Conservation (phyloP, 2,329 filamentous ascomycete genomes). For the Claviceps sorghi region DNA sequence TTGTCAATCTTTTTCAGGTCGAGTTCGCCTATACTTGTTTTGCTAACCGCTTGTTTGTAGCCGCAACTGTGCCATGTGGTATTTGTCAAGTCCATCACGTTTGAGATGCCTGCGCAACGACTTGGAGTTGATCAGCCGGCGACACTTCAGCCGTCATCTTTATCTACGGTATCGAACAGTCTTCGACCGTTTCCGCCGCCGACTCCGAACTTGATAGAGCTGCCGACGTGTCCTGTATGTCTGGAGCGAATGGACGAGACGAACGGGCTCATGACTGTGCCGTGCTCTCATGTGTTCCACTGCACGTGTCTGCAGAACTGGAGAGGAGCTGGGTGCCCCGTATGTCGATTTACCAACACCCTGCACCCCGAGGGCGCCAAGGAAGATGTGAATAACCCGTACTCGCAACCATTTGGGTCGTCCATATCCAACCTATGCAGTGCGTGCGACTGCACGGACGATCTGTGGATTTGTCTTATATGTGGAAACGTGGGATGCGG, state of each 20-base stretch:
- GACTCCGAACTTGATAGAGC: conserved; percentile 73
- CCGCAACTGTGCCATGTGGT: conserved; percentile 91
- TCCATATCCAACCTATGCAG: conserved; percentile 57
- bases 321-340: conserved; percentile 85
- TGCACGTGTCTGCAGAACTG: conserved; percentile 93
- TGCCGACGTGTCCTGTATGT: conserved; percentile 92
- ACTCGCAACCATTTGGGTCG: conserved; percentile 41
- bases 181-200: conserved; percentile 47
- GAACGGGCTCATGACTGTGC: conserved; percentile 83
- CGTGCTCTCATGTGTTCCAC: conserved; percentile 96
- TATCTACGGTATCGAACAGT: conserved; percentile 26
- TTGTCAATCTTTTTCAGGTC: background rate
- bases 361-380: conserved; percentile 14
- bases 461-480: conserved; percentile 91
- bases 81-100: conserved; percentile 83
- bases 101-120: conserved; percentile 46
- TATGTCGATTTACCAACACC: conserved; percentile 72
- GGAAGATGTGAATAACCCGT: conserved; percentile 32
- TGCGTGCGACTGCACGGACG: conserved; percentile 63
- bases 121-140: conserved; percentile 45
- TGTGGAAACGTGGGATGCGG: conserved; percentile 89
- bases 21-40: background rate
- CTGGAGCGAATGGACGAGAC: conserved; percentile 98
- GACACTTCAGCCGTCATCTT: conserved; percentile 23
- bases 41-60: conserved; percentile 20